These are phyloP conservation scores for Serendipita vermifera DNA, from an alignment of 768 basidiomycete genomes.

Conservation along the genomic window DNA sequence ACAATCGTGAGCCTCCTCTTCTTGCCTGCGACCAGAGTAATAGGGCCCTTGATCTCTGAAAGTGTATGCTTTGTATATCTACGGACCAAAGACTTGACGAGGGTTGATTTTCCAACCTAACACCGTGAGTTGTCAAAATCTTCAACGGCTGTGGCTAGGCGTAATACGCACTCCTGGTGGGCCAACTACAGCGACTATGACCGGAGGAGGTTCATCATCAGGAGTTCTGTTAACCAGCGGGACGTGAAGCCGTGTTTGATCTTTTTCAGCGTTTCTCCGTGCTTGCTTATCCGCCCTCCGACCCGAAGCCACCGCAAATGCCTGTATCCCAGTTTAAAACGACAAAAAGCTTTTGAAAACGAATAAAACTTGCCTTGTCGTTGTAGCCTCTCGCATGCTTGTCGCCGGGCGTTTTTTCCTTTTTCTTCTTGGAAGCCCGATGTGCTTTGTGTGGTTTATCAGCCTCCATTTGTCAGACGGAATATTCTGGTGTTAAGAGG, in stretches of 20 bases:
- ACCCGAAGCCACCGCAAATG: conserved; percentile 87
- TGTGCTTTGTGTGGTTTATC: conserved; percentile 10
- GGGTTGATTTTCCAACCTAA: conserved; percentile 77
- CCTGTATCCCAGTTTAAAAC: conserved; percentile 28
- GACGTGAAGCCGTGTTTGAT: conserved; percentile 91
- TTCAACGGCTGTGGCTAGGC: neutral
- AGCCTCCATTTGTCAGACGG: conserved; percentile 4
- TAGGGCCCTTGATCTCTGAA: conserved; percentile 78
- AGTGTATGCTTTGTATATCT: conserved; percentile 90
- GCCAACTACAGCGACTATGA: conserved; percentile 89
- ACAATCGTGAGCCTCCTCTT: conserved; percentile 87
- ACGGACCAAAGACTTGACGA: conserved; percentile 81
- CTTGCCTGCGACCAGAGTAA: conserved; percentile 91
- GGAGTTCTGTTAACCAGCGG: conserved; percentile 93
- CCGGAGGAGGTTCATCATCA: conserved; percentile 79
- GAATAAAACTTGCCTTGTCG: conserved; percentile 19
- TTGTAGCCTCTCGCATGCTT: conserved; percentile 10
- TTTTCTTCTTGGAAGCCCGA: conserved; percentile 10
- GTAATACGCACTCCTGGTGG: conserved; percentile 59
- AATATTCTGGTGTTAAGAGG: neutral
- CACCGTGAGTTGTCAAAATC: neutral
- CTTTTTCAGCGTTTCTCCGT: conserved; percentile 79
- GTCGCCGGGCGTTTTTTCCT: conserved; percentile 8
- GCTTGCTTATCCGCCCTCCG: conserved; percentile 80
- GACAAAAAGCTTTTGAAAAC: neutral